A percentile compares a stretch with the other conserved stretches of the same genome.
Evolutionary conservation across 257 asterid species (phyloP).

Genomic region (Ilex asprella): DNA sequence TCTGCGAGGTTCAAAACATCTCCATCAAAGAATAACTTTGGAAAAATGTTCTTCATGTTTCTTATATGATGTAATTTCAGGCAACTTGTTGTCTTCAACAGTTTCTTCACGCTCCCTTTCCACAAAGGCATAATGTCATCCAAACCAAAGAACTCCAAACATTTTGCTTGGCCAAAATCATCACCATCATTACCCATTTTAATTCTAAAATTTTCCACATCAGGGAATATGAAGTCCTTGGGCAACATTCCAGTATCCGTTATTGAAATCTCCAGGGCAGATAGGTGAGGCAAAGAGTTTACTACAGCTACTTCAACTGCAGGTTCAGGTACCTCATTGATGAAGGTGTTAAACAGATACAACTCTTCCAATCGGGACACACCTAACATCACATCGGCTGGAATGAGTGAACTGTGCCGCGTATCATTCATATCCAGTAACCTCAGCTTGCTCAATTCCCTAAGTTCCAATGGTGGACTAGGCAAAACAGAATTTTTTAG

Average conservation of each 20-base stretch:
- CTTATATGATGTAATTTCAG: neutral
- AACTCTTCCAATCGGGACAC: neutral
- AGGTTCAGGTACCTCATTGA: neutral
- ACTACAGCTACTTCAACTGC: neutral
- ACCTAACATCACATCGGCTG: neutral
- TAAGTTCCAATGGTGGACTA: too few species aligned
- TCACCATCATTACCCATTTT: neutral
- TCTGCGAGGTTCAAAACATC: neutral
- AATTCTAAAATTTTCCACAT: too few species aligned
- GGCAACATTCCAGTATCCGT: neutral
- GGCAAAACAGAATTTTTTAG: too few species aligned
- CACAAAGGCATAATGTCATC: neutral
- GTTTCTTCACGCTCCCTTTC: neutral
- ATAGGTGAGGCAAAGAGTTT: neutral
- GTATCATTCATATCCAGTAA: too few species aligned
- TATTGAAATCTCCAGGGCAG: neutral
- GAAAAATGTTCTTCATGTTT: neutral
- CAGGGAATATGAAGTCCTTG: neutral
- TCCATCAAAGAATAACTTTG: neutral
- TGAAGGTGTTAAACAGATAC: neutral
- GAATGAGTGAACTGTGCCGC: too few species aligned
- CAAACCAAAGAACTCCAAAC: neutral
- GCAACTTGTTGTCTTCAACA: neutral
- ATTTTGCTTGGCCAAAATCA: too few species aligned
- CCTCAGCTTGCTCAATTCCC: too few species aligned